Conservation (phyloP, 345 rosid species). For the Syzygium jambos region DNA sequence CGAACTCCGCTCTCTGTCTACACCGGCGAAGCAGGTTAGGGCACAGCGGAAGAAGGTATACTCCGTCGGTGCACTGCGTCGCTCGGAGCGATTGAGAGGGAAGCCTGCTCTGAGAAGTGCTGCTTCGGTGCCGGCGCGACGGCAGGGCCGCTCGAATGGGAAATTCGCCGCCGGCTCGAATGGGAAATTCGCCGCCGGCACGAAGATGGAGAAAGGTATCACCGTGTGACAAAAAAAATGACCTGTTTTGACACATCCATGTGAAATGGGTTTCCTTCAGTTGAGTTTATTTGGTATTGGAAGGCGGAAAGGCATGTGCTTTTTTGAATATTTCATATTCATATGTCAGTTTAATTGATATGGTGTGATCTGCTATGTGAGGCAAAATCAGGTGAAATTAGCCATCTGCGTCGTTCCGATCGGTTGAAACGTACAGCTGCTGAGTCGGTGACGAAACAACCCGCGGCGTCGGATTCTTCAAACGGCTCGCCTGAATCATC, state of each 20-base stretch:
- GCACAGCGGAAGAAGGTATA: background rate
- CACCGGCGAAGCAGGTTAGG: constrained; percentile 4
- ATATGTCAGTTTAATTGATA: background rate
- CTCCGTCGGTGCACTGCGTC: constrained; percentile 11
- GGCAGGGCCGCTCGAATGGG: background rate
- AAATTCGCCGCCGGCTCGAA: too few relatives aligned
- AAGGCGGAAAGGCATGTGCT: background rate
- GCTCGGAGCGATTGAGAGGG: constrained; percentile 15
- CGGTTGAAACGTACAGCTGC: background rate
- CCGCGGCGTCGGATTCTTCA: background rate
- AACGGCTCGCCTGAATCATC: background rate
- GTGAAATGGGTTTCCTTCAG: background rate
- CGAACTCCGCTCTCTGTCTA: constrained; percentile 15
- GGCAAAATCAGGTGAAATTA: background rate
- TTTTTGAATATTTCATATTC: constrained; percentile 3
- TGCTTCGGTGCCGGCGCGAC: background rate
- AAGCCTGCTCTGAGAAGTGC: background rate
- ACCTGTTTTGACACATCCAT: background rate
- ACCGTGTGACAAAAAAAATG: background rate
- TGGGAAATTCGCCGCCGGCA: background rate
- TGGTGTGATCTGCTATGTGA: background rate
- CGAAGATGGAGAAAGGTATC: background rate
- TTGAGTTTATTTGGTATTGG: background rate
- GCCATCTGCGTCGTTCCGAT: constrained; percentile 8
- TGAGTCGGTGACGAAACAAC: background rate